A percentile compares a stretch with the other conserved stretches of the same genome.
Conservation (phyloP, 2,329 filamentous ascomycete species). For the Ophiostoma tasmaniense region DNA sequence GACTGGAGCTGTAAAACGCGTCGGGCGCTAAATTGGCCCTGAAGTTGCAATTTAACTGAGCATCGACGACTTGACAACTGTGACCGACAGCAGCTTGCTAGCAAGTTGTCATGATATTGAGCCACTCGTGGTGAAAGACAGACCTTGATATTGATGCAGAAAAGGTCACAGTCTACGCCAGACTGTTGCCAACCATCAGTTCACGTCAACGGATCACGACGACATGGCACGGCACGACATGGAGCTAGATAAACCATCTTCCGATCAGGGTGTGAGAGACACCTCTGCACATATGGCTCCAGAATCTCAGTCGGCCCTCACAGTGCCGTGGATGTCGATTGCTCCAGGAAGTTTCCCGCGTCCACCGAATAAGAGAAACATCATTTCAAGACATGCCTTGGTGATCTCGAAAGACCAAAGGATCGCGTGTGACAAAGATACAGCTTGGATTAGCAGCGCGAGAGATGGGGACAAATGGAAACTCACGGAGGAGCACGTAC, state of each 20-base stretch:
- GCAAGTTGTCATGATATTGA: neutral
- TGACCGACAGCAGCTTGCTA: neutral
- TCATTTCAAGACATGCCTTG: slow-evolving; percentile 24
- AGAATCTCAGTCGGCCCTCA: neutral
- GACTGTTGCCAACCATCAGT: neutral
- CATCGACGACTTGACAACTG: neutral
- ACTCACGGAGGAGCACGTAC: neutral
- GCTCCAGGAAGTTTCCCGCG: neutral
- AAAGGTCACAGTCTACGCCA: neutral
- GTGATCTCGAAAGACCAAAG: slow-evolving; percentile 34
- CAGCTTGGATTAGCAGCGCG: slow-evolving; percentile 10
- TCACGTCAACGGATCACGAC: neutral
- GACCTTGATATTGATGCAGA: neutral
- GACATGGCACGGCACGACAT: neutral
- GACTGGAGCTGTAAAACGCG: neutral
- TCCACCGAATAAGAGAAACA: slow-evolving; percentile 1
- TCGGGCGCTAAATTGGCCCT: neutral
- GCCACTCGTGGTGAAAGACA: neutral
- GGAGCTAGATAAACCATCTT: neutral
- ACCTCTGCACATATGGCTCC: neutral
- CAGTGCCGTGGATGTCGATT: neutral
- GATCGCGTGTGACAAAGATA: slow-evolving; percentile 28
- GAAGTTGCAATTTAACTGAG: neutral
- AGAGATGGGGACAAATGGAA: neutral
- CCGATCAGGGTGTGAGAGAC: neutral